Conservation (phyloP, 2,329 filamentous ascomycete species). For the Thelonectria discophora region DNA sequence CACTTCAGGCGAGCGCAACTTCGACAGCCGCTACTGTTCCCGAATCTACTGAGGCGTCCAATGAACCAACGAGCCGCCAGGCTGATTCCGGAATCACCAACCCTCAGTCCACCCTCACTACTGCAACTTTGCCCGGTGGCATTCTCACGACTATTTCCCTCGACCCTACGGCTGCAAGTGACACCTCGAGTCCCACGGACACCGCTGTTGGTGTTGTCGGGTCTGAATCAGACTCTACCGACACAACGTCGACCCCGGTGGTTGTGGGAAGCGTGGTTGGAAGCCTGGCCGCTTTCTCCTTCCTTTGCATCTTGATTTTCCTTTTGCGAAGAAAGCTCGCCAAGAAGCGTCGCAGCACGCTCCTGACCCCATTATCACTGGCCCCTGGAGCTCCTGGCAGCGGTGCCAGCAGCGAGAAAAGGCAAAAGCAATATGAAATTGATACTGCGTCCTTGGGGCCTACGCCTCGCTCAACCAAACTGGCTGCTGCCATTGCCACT, state of each 20-base stretch:
- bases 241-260: conserved; percentile 42
- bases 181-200: conserved; percentile 30
- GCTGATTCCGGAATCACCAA: conserved; percentile 30
- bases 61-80: conserved; percentile 19
- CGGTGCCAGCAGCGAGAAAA: not conserved
- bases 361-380: conserved; percentile 58
- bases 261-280: conserved; percentile 63
- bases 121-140: conserved; percentile 35
- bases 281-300: conserved; percentile 51
- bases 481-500: conserved; percentile 42
- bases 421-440: conserved; percentile 41
- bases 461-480: conserved; percentile 51
- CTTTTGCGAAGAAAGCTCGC: conserved; percentile 54
- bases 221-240: conserved; percentile 21
- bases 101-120: conserved; percentile 28
- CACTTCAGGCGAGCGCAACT: conserved; percentile 31
- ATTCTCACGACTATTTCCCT: conserved; percentile 33
- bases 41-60: conserved; percentile 31
- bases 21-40: conserved; percentile 30
- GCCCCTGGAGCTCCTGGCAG: conserved; percentile 36
- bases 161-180: conserved; percentile 34
- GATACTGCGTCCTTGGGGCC: conserved; percentile 60
- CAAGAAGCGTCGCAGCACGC: conserved; percentile 56
- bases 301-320: conserved; percentile 61
- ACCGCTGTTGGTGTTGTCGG: conserved; percentile 24